Conservation (phyloP, 345 rosid species). For the Ceriops tagal region DNA sequence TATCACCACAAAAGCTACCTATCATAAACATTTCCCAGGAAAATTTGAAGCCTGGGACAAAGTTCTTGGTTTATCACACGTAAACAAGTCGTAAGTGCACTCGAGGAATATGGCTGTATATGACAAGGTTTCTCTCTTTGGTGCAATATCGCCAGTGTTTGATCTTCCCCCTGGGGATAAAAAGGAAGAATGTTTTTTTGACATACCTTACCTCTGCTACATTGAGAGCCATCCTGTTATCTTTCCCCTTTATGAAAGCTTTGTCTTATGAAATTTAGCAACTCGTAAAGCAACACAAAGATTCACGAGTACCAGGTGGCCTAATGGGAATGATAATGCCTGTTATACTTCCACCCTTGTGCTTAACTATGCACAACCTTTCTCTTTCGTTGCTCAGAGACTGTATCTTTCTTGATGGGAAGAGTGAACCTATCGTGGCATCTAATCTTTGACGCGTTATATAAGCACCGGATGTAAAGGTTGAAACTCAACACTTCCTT, state of each 20-base stretch:
- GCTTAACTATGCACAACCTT: too few relatives aligned
- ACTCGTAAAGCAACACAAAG: constrained; percentile 26
- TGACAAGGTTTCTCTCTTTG: constrained; percentile 10
- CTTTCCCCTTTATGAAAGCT: constrained; percentile 43
- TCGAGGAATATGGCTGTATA: constrained; percentile 24
- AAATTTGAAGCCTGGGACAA: constrained; percentile 24
- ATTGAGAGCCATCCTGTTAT: constrained; percentile 27
- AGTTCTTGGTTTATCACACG: constrained; percentile 23
- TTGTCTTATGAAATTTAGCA: constrained; percentile 35
- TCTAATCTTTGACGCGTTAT: too few relatives aligned
- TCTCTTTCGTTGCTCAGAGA: too few relatives aligned
- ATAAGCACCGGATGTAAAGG: too few relatives aligned
- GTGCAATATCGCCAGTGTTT: constrained; percentile 20
- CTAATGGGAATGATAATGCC: constrained; percentile 39
- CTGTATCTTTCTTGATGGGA: too few relatives aligned
- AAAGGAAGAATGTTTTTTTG: constrained; percentile 37
- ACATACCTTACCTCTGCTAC: constrained; percentile 40
- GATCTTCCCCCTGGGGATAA: constrained; percentile 32
- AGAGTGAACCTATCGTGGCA: too few relatives aligned
- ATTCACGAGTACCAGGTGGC: constrained; percentile 49
- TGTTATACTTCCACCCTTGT: constrained; percentile 18
- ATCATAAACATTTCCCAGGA: constrained; percentile 12
- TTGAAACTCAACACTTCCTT: too few relatives aligned
- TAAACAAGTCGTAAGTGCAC: constrained; percentile 21
- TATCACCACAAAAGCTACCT: constrained; percentile 8